Conservation (phyloP, 306 rosid genomes). For the Citrullus colocynthis region DNA sequence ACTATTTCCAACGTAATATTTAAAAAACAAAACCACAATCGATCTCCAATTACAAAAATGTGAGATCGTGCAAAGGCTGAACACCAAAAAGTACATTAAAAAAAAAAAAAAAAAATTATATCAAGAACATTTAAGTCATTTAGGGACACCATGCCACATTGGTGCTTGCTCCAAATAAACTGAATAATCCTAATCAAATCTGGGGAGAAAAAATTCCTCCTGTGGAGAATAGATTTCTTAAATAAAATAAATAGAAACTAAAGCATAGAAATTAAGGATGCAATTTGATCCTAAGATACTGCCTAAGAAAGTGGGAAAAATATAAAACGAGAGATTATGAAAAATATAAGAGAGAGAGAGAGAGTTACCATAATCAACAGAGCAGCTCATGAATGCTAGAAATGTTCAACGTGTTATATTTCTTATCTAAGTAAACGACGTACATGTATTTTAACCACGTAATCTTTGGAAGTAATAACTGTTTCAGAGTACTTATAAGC, state of each 20-base stretch:
- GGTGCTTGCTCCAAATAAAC: not conserved
- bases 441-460: constrained; percentile 5
- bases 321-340: not conserved
- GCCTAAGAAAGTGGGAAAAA: no score
- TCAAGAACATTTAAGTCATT: not conserved
- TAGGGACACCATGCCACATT: not conserved
- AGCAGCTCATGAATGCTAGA: not conserved
- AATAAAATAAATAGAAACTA: no score
- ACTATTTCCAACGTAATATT: not conserved
- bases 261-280: no score
- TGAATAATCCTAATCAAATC: not conserved
- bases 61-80: no score
- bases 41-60: no score
- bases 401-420: not conserved
- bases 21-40: no score
- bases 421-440: constrained; percentile 1
- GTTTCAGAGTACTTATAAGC: not conserved
- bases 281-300: not conserved
- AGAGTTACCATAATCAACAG: not conserved
- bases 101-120: no score
- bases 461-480: not conserved
- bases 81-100: no score
- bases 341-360: not conserved
- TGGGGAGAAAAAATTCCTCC: not conserved
- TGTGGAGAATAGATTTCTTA: no score